phyloP scores from a whole-genome alignment of 257 asterid genomes.

The Solanum sitiens region DNA sequence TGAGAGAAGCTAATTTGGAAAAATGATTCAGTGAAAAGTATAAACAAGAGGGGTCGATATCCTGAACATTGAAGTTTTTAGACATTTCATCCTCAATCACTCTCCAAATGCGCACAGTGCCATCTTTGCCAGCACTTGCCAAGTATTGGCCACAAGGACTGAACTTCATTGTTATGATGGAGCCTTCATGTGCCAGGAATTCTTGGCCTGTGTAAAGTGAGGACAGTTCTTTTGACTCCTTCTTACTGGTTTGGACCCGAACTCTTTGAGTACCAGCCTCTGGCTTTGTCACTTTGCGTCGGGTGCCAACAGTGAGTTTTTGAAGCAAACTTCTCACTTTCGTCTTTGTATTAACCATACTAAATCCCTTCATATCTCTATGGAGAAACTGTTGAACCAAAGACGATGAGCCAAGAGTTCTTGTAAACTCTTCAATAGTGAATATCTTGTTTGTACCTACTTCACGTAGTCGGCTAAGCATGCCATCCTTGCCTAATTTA shows the following conservation, averaged over 20 bases:
- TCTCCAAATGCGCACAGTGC: conserved; percentile 82
- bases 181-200: conserved; percentile 79
- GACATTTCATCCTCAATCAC: conserved; percentile 51
- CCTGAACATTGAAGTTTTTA: conserved; percentile 22
- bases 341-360: conserved; percentile 22
- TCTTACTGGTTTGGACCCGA: conserved; percentile 32
- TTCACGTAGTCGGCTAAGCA: conserved; percentile 30
- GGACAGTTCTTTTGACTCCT: conserved; percentile 56
- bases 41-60: conserved; percentile 50
- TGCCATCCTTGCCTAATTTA: conserved; percentile 31
- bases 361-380: conserved; percentile 26
- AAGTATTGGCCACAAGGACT: conserved; percentile 74
- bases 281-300: conserved; percentile 17
- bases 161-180: conserved; percentile 80
- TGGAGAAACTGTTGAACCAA: conserved; percentile 41
- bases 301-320: conserved; percentile 24
- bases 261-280: conserved; percentile 21
- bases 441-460: conserved; percentile 45
- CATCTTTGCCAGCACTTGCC: conserved; percentile 91
- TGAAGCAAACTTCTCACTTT: conserved; percentile 53
- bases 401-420: conserved; percentile 46
- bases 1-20: conserved; percentile 48
- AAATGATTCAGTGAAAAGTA: conserved; percentile 48
- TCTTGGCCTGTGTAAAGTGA: conserved; percentile 68
- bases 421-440: conserved; percentile 56